Evolutionary conservation across 176 grass and related monocot genomes (phyloP).

Genomic region (Oryza meridionalis): DNA sequence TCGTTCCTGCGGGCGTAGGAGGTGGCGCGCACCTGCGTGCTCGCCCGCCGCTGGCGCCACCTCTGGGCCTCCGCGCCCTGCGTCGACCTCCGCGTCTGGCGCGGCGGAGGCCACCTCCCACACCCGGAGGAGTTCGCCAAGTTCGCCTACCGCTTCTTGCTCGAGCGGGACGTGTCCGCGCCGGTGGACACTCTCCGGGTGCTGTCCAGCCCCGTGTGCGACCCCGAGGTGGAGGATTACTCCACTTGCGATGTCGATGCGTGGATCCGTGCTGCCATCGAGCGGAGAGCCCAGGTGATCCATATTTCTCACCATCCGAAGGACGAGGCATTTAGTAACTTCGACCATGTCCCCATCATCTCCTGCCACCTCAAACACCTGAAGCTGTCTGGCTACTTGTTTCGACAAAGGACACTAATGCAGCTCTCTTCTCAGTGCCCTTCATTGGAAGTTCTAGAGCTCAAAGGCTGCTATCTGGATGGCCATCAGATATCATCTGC

Average conservation of each 20-base stretch:
- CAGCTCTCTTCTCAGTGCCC: constrained; percentile 6
- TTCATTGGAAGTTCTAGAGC: constrained; percentile 12
- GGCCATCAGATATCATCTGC: neutral
- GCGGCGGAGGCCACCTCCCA: neutral
- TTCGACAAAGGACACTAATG: neutral
- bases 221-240: neutral
- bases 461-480: neutral
- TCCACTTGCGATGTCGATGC: neutral
- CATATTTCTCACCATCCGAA: neutral
- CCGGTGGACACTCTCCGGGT: neutral
- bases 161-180: neutral
- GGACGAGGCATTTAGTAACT: neutral
- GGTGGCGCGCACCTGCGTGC: neutral
- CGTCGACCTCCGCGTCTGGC: neutral
- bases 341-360: neutral
- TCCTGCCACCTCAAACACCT: constrained; percentile 8
- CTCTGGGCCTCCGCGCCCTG: constrained; percentile 11
- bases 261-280: neutral
- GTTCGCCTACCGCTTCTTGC: neutral
- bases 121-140: neutral
- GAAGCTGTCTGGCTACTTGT: neutral
- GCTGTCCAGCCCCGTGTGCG: neutral
- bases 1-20: neutral
- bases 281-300: neutral
- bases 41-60: neutral